These are phyloP conservation scores for Capsicum rhomboideum DNA, from an alignment of 257 asterid species.

Conservation along the genomic window DNA sequence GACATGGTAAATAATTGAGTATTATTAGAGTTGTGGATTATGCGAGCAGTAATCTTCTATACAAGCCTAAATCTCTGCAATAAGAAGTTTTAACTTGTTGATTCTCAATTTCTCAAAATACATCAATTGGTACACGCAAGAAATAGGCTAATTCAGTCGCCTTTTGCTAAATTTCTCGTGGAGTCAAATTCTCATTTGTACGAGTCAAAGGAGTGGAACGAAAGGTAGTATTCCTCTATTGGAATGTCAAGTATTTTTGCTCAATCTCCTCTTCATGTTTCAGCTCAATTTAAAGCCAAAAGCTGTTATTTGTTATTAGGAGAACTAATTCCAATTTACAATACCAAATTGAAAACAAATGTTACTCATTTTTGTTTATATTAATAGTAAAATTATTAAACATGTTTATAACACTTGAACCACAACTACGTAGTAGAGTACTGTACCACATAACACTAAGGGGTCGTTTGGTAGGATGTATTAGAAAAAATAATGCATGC, in stretches of 20 bases:
- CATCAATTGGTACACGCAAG: neutral
- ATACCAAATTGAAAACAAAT: neutral
- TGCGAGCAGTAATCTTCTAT: neutral
- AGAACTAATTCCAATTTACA: neutral
- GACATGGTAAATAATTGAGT: neutral
- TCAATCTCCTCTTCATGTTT: neutral
- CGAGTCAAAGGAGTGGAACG: neutral
- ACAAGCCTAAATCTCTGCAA: neutral
- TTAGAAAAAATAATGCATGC: too few relatives aligned
- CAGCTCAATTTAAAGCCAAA: neutral
- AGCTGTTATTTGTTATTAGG: neutral
- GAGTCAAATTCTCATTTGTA: neutral
- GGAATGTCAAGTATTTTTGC: neutral
- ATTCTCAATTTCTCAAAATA: neutral
- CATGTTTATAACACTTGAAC: neutral
- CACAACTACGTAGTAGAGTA: too few relatives aligned
- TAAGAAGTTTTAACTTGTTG: neutral
- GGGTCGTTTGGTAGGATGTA: too few relatives aligned
- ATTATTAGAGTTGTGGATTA: neutral
- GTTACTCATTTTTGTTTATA: neutral
- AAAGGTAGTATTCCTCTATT: neutral
- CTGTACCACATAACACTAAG: too few relatives aligned
- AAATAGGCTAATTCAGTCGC: neutral
- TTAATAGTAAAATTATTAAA: neutral
- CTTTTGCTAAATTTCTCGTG: neutral